Evolutionary conservation across 2,329 filamentous ascomycete species (phyloP).

Genomic region (Ceratocystis eucalypticola): DNA sequence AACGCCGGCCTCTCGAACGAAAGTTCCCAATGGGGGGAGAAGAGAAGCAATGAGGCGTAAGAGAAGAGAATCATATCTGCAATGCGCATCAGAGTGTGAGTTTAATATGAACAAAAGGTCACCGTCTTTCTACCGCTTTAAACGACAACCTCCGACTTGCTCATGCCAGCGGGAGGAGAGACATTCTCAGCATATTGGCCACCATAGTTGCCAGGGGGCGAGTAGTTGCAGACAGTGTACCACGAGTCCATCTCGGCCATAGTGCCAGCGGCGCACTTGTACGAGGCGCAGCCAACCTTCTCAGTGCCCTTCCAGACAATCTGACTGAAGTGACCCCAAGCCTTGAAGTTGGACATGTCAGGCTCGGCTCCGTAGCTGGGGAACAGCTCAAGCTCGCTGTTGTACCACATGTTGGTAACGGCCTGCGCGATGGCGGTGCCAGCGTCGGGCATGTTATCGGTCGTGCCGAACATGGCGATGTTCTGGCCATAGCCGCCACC

Average conservation of each 20-base stretch:
- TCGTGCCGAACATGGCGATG: slow-evolving; percentile 53
- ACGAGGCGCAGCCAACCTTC: slow-evolving; percentile 47
- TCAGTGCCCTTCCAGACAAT: slow-evolving; percentile 31
- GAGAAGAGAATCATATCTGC: slow-evolving; percentile 4
- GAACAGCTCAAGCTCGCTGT: slow-evolving; percentile 53
- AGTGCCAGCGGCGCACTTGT: slow-evolving; percentile 46
- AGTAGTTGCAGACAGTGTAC: slow-evolving; percentile 86
- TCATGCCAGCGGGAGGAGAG: slow-evolving; percentile 26
- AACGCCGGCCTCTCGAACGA: slow-evolving; percentile 6
- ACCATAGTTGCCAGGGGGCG: slow-evolving; percentile 50
- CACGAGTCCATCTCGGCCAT: slow-evolving; percentile 39
- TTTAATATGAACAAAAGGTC: not conserved
- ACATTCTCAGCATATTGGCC: slow-evolving; percentile 40
- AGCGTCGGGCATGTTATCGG: slow-evolving; percentile 27
- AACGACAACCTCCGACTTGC: slow-evolving; percentile 23
- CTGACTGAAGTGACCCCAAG: slow-evolving; percentile 45
- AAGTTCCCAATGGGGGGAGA: not conserved
- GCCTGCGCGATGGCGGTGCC: slow-evolving; percentile 46
- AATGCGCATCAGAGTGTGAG: not conserved
- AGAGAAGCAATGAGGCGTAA: slow-evolving; percentile 11
- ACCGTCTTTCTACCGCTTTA: slow-evolving; percentile 21
- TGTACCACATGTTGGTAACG: slow-evolving; percentile 80
- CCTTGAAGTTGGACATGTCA: slow-evolving; percentile 46
- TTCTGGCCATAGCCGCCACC: slow-evolving; percentile 76
- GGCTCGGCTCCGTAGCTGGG: slow-evolving; percentile 48